Evolutionary conservation across 2,329 filamentous ascomycete species (phyloP).

Genomic region (Penicillium decumbens): DNA sequence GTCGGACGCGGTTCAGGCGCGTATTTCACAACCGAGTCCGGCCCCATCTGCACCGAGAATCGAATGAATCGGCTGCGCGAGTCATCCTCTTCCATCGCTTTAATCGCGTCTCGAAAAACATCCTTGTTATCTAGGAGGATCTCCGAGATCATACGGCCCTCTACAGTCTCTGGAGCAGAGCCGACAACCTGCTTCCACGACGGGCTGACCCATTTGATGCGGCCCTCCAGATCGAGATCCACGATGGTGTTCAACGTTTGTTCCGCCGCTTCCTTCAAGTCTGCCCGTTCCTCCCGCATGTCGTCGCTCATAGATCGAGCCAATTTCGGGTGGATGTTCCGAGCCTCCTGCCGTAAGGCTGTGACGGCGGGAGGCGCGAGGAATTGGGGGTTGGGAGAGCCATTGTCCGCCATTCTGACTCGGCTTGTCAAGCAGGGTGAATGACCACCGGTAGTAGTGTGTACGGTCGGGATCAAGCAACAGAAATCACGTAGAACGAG

Average conservation of each 20-base stretch:
- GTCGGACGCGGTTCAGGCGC: conserved; percentile 33
- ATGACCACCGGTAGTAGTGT: conserved; percentile 1
- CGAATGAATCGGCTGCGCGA: conserved; percentile 86
- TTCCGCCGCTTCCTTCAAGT: conserved; percentile 90
- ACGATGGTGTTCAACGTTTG: conserved; percentile 95
- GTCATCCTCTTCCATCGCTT: conserved; percentile 87
- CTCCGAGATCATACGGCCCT: conserved; percentile 73
- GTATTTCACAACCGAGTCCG: conserved; percentile 60
- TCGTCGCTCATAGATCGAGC: conserved; percentile 71
- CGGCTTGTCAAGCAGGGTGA: conserved; percentile 11
- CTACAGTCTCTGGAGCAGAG: conserved; percentile 65
- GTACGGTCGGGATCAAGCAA: conserved; percentile 1
- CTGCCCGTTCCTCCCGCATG: conserved; percentile 87
- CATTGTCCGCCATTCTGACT: conserved; percentile 43
- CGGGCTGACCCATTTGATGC: conserved; percentile 91
- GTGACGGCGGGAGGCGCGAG: conserved; percentile 44
- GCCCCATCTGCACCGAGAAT: conserved; percentile 67
- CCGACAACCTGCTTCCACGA: conserved; percentile 94
- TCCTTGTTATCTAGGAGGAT: conserved; percentile 74
- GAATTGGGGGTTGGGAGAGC: conserved; percentile 34
- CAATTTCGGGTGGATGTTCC: conserved; percentile 45
- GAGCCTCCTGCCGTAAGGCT: conserved; percentile 43
- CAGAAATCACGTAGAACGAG: conserved; percentile 10
- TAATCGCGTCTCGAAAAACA: conserved; percentile 76
- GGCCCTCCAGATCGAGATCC: conserved; percentile 84